A percentile compares a stretch with the other conserved stretches of the same genome.
phyloP scores from a whole-genome alignment of 2,329 filamentous ascomycete species.

The Clonostachys chloroleuca region DNA sequence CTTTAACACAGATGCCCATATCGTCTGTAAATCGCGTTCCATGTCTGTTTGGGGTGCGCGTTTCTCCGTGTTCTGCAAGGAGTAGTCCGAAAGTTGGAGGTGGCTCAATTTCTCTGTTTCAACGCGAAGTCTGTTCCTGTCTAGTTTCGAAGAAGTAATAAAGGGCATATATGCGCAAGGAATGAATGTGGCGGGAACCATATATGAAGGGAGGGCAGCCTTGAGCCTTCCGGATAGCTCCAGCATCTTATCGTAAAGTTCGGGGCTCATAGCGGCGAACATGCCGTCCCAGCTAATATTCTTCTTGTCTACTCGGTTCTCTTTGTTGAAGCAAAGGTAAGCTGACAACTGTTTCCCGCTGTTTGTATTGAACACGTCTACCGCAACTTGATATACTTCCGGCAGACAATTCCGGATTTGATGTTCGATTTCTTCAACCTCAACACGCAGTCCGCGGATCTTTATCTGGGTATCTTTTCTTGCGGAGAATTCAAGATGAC shows the following conservation, averaged over 20 bases:
- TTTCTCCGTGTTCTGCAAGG: slow-evolving; percentile 1
- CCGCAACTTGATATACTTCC: not conserved
- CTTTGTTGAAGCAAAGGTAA: slow-evolving; percentile 3
- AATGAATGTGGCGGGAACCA: slow-evolving; percentile 11
- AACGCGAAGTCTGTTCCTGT: slow-evolving; percentile 4
- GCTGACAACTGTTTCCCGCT: not conserved
- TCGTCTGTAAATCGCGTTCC: not conserved
- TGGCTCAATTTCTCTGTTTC: not conserved
- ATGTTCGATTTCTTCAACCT: slow-evolving; percentile 2
- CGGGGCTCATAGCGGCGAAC: slow-evolving; percentile 4
- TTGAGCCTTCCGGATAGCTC: slow-evolving; percentile 7
- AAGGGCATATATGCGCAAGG: slow-evolving; percentile 10
- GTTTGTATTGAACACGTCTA: not conserved
- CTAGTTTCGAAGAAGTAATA: slow-evolving; percentile 10
- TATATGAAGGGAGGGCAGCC: slow-evolving; percentile 8
- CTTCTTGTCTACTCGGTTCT: not conserved
- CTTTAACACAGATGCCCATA: not conserved
- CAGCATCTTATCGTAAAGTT: slow-evolving; percentile 4
- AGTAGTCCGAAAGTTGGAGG: not conserved
- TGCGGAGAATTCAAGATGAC: not conserved
- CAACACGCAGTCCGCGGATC: slow-evolving; percentile 2
- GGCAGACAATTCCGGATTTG: not conserved
- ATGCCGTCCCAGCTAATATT: not conserved
- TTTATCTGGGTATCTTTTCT: slow-evolving; percentile 4
- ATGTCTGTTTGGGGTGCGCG: not conserved